Conservation (phyloP, 2,329 filamentous ascomycete genomes). For the Aspergillus sojae region DNA sequence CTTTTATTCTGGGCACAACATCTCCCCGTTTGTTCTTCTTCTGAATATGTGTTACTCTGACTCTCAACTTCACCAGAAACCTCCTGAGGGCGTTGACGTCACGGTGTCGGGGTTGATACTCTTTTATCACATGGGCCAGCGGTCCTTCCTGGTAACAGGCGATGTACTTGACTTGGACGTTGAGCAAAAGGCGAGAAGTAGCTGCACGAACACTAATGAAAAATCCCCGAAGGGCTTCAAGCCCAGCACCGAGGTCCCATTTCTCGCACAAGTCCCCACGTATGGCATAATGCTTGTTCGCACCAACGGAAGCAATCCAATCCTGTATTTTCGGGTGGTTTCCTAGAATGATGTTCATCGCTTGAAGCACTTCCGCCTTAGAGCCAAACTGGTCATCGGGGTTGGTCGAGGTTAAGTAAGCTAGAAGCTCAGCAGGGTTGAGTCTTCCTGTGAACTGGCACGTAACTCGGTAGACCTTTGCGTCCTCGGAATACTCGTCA, state of each 20-base stretch:
- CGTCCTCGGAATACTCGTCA: constrained; percentile 33
- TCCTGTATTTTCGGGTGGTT: constrained; percentile 48
- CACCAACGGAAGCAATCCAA: constrained; percentile 50
- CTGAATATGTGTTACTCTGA: constrained; percentile 44
- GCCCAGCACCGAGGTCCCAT: constrained; percentile 51
- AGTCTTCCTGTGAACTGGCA: constrained; percentile 39
- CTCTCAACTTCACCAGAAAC: constrained; percentile 46
- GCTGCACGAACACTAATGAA: constrained; percentile 64
- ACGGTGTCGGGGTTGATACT: constrained; percentile 29
- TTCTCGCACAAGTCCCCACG: constrained; percentile 33
- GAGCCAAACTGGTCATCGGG: constrained; percentile 41
- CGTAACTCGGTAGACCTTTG: constrained; percentile 39
- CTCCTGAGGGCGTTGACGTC: constrained; percentile 27
- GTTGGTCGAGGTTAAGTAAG: constrained; percentile 45
- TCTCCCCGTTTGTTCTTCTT: constrained; percentile 39
- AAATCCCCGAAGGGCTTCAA: constrained; percentile 63
- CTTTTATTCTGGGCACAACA: constrained; percentile 45
- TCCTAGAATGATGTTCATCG: constrained; percentile 61
- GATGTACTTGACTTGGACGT: constrained; percentile 63
- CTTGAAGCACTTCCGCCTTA: constrained; percentile 57
- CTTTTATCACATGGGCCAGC: constrained; percentile 41
- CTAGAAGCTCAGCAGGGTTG: constrained; percentile 45
- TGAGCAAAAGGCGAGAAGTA: constrained; percentile 60
- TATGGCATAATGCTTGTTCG: constrained; percentile 57
- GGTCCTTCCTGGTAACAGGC: constrained; percentile 58